phyloP scores from a whole-genome alignment of 1,284 basidiomycete species.

The Rhodotorula sp. region DNA sequence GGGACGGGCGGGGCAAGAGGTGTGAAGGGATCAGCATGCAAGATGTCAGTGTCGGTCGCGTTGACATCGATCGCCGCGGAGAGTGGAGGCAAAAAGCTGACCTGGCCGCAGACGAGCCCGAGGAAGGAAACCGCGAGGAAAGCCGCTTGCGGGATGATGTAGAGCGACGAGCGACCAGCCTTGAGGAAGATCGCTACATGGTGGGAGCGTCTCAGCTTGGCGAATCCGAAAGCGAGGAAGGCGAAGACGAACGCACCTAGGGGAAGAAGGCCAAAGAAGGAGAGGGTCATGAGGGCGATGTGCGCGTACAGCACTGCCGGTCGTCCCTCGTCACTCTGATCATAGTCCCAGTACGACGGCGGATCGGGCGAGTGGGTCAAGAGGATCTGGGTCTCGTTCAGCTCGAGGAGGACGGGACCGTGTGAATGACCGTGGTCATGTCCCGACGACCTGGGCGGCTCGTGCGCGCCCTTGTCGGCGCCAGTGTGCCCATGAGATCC shows the following conservation, averaged over 20 bases:
- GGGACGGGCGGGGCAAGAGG: too few relatives aligned
- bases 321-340: conserved; percentile 52
- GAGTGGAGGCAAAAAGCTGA: neutral
- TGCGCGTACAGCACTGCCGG: conserved; percentile 65
- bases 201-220: neutral
- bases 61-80: neutral
- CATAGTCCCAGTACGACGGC: conserved; percentile 62
- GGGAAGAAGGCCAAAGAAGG: conserved; percentile 73
- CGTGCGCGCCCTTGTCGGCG: too few relatives aligned
- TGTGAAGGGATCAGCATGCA: conserved; percentile 44
- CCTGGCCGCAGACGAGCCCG: conserved; percentile 59
- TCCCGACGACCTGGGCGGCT: neutral
- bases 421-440: conserved; percentile 20
- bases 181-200: conserved; percentile 68
- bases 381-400: conserved; percentile 72
- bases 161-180: conserved; percentile 65
- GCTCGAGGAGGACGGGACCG: conserved; percentile 43
- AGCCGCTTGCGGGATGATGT: conserved; percentile 57
- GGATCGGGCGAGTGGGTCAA: conserved; percentile 65
- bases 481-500: too few relatives aligned
- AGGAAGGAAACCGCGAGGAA: conserved; percentile 62
- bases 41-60: conserved; percentile 8
- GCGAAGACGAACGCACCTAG: conserved; percentile 55
- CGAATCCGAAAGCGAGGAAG: neutral
- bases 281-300: conserved; percentile 64